A percentile compares a stretch with the other conserved stretches of the same genome.
Evolutionary conservation across 805 yeast genomes (phyloP).

Genomic region (Candida dendrica): DNA sequence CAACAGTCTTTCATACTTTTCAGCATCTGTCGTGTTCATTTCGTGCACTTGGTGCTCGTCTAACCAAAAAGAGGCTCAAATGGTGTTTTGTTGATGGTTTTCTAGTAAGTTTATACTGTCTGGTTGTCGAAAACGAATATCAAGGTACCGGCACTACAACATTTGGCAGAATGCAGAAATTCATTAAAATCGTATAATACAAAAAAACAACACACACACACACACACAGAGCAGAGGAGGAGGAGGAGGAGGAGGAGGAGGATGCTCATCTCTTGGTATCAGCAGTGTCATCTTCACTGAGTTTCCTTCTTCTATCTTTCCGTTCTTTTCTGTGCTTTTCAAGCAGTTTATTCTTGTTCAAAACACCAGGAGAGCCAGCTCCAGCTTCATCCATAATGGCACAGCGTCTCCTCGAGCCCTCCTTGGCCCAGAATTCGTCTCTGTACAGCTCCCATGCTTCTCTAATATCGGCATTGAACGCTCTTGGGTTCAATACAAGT

Average conservation of each 20-base stretch:
- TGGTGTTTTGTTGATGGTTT: background rate
- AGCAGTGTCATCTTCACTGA: background rate
- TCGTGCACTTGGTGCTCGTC: too few species aligned
- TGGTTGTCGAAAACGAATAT: too few species aligned
- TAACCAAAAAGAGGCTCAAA: too few species aligned
- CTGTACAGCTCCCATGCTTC: constrained; percentile 95
- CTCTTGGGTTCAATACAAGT: constrained; percentile 71
- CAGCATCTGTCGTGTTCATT: constrained; percentile 1
- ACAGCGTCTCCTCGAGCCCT: constrained; percentile 56
- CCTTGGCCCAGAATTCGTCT: constrained; percentile 88
- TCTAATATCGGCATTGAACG: constrained; percentile 73
- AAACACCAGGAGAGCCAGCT: constrained; percentile 6
- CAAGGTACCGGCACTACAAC: background rate
- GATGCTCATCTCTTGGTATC: too few species aligned
- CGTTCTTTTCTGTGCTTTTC: constrained; percentile 34
- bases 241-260: too few species aligned
- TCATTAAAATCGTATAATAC: too few species aligned
- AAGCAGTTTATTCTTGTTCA: constrained; percentile 23
- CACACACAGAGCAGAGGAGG: too few species aligned
- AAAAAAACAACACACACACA: too few species aligned
- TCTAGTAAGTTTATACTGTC: too few species aligned
- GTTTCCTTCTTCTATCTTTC: constrained; percentile 27
- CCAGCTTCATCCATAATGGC: constrained; percentile 3
- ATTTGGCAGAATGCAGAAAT: background rate
- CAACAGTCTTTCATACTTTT: constrained; percentile 15